Percentiles rank a stretch among this genome's conserved stretches.
Conservation (phyloP, 2,329 filamentous ascomycete genomes). For the Cytospora leucostoma region DNA sequence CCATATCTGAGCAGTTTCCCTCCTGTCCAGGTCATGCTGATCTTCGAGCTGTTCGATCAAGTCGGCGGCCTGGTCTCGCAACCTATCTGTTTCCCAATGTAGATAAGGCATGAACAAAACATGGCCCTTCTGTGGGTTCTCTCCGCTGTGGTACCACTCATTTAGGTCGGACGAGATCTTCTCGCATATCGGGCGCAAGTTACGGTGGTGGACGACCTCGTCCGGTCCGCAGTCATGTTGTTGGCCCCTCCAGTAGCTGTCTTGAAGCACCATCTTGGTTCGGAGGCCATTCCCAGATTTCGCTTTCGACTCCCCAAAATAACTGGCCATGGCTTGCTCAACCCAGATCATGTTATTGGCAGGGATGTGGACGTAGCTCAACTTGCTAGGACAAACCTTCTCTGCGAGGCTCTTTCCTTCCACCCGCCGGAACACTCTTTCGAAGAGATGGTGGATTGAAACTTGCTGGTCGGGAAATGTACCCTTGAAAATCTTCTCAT, state of each 20-base stretch:
- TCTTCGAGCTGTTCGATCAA: slow-evolving; percentile 33
- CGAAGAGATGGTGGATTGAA: slow-evolving; percentile 12
- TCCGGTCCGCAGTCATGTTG: slow-evolving; percentile 33
- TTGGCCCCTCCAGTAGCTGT: slow-evolving; percentile 41
- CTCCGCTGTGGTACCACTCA: not conserved
- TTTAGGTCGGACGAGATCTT: slow-evolving; percentile 35
- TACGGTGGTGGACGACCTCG: slow-evolving; percentile 37
- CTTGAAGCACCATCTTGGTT: slow-evolving; percentile 34
- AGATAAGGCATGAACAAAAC: slow-evolving; percentile 43
- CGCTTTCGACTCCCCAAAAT: slow-evolving; percentile 32
- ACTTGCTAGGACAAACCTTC: slow-evolving; percentile 2
- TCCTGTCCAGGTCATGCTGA: slow-evolving; percentile 14
- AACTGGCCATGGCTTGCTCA: slow-evolving; percentile 36
- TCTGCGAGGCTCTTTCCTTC: not conserved
- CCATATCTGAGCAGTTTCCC: slow-evolving; percentile 13
- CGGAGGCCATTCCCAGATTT: slow-evolving; percentile 22
- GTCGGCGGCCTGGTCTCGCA: slow-evolving; percentile 33
- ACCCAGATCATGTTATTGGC: slow-evolving; percentile 29
- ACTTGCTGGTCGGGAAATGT: slow-evolving; percentile 21
- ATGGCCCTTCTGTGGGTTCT: slow-evolving; percentile 32
- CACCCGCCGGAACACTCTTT: not conserved
- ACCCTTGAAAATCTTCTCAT: slow-evolving; percentile 17
- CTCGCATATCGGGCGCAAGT: slow-evolving; percentile 40
- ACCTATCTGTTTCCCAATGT: slow-evolving; percentile 44
- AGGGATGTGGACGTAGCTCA: slow-evolving; percentile 29